phyloP scores from a whole-genome alignment of 1,284 basidiomycete genomes.

The Cryptococcus sp. region DNA sequence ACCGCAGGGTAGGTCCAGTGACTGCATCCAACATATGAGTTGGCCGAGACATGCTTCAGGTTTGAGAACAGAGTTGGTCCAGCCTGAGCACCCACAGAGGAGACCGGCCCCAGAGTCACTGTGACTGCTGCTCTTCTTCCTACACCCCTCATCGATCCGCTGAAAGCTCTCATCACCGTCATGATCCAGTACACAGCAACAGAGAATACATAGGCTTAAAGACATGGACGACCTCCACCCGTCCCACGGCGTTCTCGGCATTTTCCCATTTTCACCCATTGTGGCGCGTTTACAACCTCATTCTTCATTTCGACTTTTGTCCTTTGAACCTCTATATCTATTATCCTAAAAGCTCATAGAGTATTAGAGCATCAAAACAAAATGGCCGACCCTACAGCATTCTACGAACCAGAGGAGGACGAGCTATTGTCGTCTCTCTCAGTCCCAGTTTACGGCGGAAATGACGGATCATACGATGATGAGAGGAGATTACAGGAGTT shows the following conservation, averaged over 20 bases:
- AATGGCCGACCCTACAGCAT: conserved; percentile 45
- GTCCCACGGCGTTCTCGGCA: neutral
- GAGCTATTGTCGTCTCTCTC: conserved; percentile 43
- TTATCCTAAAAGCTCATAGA: neutral
- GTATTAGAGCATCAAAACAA: neutral
- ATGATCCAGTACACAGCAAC: too few species aligned
- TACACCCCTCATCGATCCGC: neutral
- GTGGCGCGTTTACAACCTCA: neutral
- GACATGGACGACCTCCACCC: neutral
- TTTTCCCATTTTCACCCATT: neutral
- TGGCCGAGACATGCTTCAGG: neutral
- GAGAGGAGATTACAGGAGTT: conserved; percentile 36
- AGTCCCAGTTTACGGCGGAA: conserved; percentile 27
- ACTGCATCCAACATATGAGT: conserved; percentile 1
- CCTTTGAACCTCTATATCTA: neutral
- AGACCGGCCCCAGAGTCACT: neutral
- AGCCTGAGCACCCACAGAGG: too few species aligned
- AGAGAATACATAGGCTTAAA: neutral
- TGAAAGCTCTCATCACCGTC: too few species aligned
- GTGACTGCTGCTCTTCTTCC: neutral
- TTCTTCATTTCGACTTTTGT: neutral
- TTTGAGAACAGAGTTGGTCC: too few species aligned
- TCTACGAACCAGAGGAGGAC: conserved; percentile 46
- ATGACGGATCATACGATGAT: conserved; percentile 31
- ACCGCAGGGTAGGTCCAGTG: neutral